Evolutionary conservation across 192 early-diverging fungal genomes (phyloP), one percentile per base, ranked within the genome.

Genomic region (Ramicandelaber brevisporus): DNA sequence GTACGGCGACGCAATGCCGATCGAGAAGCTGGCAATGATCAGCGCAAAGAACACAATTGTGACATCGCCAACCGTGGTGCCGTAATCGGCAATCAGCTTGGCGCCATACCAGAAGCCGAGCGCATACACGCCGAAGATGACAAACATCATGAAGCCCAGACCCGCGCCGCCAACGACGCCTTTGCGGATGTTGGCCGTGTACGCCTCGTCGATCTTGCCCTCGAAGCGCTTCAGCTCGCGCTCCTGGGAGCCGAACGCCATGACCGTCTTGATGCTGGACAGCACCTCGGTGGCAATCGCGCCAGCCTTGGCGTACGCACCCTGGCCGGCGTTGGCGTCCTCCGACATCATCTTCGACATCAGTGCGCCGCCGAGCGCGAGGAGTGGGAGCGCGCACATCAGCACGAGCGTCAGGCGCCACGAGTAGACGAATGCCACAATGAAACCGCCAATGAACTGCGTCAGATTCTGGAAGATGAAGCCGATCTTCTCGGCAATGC

Each of bases 381-480:
- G 57, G 23, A 82, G 53, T 16, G 83, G 81, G 18, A 88, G 37
- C 7, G 68, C 68, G 18, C 63, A 53, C 25, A 78, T 41, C 17
- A 87, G 58, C n/a, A 92, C 74, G 20, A 82, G 50, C 14, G 81
- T 68, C 34, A 87, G 46, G 36, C 61, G 59, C 78, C 78, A 84
- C 8, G 73, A 78, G 34, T 65, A 61, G 27, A 61, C 53, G 28
- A 86, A 81, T n/a, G 76, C 78, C 20, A 78, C 57, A 12, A 73
- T 49, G 35, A 83, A 81, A 29, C 69, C 75, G 11, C 67, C 42
- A 27, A 82, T 32, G 30, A 84, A 89, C 2, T 63, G 56, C n/a
- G 64, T 58, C 13, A 67, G 21, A 19, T 59, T 53, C 41, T 60
- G 52, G 24, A 82, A 34, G 20, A 70, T 51, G 23, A 78, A 46